A percentile compares a stretch with the other conserved stretches of the same genome.
Conservation (phyloP, 2,329 filamentous ascomycete genomes). For the Sporothrix brasiliensis region DNA sequence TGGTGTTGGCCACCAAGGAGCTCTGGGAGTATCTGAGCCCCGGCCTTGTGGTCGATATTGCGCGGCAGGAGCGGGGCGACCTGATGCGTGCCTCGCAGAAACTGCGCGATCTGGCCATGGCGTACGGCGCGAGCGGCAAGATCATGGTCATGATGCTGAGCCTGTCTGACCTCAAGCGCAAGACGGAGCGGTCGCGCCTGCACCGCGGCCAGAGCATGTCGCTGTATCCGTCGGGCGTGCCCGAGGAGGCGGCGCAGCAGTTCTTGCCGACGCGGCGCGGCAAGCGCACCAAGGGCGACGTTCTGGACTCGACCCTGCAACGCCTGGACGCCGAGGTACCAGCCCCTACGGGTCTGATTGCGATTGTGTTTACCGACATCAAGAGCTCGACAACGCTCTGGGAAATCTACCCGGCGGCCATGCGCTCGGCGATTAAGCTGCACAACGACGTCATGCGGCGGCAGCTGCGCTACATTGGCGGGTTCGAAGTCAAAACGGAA, state of each 20-base stretch:
- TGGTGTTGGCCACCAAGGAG: constrained; percentile 86
- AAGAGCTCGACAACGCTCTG: constrained; percentile 96
- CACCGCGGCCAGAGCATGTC: constrained; percentile 82
- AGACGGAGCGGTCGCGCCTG: constrained; percentile 70
- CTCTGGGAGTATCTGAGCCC: constrained; percentile 94
- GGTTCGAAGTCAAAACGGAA: constrained; percentile 99
- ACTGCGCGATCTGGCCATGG: constrained; percentile 89
- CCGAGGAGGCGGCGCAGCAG: constrained; percentile 65
- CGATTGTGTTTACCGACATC: constrained; percentile 97
- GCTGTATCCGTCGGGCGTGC: constrained; percentile 74
- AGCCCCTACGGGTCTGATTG: constrained; percentile 85
- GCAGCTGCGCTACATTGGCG: constrained; percentile 88
- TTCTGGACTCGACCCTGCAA: constrained; percentile 84
- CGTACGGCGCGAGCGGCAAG: constrained; percentile 90
- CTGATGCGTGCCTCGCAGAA: constrained; percentile 95
- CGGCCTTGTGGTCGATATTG: constrained; percentile 88
- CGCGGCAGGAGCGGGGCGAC: constrained; percentile 80
- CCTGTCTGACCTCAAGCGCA: constrained; percentile 84
- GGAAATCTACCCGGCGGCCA: constrained; percentile 93
- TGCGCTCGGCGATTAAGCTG: constrained; percentile 94
- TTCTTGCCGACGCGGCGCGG: constrained; percentile 64
- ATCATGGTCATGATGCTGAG: constrained; percentile 99
- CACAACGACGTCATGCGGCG: constrained; percentile 97
- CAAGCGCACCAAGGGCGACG: constrained; percentile 64
- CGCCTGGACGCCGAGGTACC: constrained; percentile 88